These are phyloP conservation scores for Evernia prunastri DNA, from an alignment of 495 filamentous ascomycete genomes.

Conservation along the genomic window DNA sequence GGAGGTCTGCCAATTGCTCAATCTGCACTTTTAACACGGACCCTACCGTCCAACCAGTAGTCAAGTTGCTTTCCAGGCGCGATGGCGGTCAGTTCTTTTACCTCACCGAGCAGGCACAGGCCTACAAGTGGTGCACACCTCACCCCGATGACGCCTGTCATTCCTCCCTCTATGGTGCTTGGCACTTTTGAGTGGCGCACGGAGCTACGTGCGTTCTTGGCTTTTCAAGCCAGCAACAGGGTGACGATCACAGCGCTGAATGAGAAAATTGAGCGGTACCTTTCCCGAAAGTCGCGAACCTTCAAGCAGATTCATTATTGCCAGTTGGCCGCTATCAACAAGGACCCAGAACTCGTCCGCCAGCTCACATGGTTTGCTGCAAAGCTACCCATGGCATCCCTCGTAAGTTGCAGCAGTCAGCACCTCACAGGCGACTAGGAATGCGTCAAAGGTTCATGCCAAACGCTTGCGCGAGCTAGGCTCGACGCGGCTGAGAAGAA, in stretches of 20 bases:
- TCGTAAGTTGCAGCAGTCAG: background rate
- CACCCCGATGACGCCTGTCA: background rate
- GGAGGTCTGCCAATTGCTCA: too few species aligned
- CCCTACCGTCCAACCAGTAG: background rate
- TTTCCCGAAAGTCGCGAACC: background rate
- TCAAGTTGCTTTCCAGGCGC: background rate
- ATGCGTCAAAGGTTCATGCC: too few species aligned
- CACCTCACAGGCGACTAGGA: too few species aligned
- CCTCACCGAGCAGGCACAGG: background rate
- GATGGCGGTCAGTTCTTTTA: background rate
- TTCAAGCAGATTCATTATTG: background rate
- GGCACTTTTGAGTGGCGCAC: background rate
- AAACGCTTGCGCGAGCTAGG: background rate
- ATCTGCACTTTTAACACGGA: background rate
- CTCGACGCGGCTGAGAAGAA: background rate
- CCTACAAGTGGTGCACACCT: background rate
- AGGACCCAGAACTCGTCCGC: background rate
- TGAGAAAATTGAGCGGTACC: background rate
- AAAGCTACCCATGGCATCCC: background rate
- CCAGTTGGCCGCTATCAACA: background rate
- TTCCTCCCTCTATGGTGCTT: background rate
- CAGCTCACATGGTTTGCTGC: background rate
- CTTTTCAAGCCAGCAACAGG: background rate
- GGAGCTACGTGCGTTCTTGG: background rate
- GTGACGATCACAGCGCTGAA: background rate